A percentile compares a stretch with the other conserved stretches of the same genome.
These are phyloP conservation scores for Schoenoplectus tabernaemontani DNA, from an alignment of 202 grass and related monocot species.

Conservation along the genomic window DNA sequence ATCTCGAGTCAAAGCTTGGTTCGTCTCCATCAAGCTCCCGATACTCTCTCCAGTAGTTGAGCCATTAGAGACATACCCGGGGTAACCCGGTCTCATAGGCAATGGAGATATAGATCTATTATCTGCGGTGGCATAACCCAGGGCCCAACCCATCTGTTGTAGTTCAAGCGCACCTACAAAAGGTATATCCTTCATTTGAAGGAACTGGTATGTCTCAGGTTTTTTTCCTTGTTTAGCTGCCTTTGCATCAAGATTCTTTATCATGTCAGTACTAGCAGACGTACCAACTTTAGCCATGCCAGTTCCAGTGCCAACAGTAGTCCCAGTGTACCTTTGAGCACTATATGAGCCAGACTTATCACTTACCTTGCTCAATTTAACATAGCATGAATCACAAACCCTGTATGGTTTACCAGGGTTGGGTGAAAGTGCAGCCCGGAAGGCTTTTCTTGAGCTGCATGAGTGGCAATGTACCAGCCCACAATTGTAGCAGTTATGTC, in stretches of 20 bases:
- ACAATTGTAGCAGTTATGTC: constrained; percentile 97
- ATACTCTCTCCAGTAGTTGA: constrained; percentile 42
- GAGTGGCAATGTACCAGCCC: constrained; percentile 93
- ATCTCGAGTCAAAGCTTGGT: constrained; percentile 81
- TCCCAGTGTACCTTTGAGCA: constrained; percentile 23
- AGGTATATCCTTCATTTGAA: constrained; percentile 69
- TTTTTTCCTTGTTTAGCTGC: constrained; percentile 76
- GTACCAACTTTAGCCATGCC: constrained; percentile 34
- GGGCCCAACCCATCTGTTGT: constrained; percentile 30
- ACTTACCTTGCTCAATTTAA: constrained; percentile 87
- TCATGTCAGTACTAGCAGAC: constrained; percentile 72
- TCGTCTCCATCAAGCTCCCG: constrained; percentile 63
- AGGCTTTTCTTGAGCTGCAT: constrained; percentile 85
- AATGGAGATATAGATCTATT: constrained; percentile 45
- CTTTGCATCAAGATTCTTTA: constrained; percentile 86
- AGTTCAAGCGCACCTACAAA: constrained; percentile 52
- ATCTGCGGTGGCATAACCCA: constrained; percentile 28
- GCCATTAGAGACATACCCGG: constrained; percentile 21
- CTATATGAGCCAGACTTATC: constrained; percentile 47
- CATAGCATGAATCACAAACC: constrained; percentile 88
- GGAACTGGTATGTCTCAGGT: constrained; percentile 41
- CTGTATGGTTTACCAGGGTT: constrained; percentile 93
- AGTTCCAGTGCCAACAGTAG: constrained; percentile 21
- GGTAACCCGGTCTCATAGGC: constrained; percentile 45
- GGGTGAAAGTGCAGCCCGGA: constrained; percentile 86